Base-by-base conservation (phyloP, 257 asterid species). In the Nicotiana otophora region DNA sequence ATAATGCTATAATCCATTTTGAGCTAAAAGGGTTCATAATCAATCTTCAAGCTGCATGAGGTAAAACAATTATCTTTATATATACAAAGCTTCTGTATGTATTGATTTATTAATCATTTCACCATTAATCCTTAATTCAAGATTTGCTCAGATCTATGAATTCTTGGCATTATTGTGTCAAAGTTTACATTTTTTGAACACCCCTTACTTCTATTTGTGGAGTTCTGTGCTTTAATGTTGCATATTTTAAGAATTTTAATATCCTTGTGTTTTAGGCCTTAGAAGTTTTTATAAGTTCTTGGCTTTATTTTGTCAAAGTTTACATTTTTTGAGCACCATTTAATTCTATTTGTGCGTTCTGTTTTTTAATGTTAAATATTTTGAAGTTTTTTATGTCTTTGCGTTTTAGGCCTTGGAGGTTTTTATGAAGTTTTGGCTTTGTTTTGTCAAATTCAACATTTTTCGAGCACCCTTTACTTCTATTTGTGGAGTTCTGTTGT, bases 141-240 rank as follows among this genome's bases (percentile, higher is more conserved):
- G 78, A 39, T 70, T 72, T 19, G 26, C 20, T 5, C 70, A 84
- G 86, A 86, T 86, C 89, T 82, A 60, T 79, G 31, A 11, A 31
- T 61, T 51, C 53, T 36, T 66, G 54, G 7, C n/a, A 58, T 84
- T 86, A 15, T 57, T 75, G 23, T 62, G 67, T 16, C 68, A 51
- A 67, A 66, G 48, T n/a, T 80, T 3, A 5, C 54, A 36, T 83
- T 81, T 82, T 17, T 28, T 1, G 19, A 54, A 7, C 58, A 68
- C 79, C 85, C 30, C 76, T 83, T 83, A 26, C 80, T 48, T 77
- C 4, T n/a, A 20, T 33, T 57, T 77, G 51, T 33, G 30, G 68
- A 54, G 23, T 77, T 54, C 17, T 77, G 48, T 12, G 17, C 67
- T 55, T 20, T 17, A n/a, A 2, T 77, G 26, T 77, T 55, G 16